Evolutionary conservation across 2,329 filamentous ascomycete genomes (phyloP), one percentile per base, ranked within the genome.

Genomic region (Pseudovirgaria hyperparasitica): DNA sequence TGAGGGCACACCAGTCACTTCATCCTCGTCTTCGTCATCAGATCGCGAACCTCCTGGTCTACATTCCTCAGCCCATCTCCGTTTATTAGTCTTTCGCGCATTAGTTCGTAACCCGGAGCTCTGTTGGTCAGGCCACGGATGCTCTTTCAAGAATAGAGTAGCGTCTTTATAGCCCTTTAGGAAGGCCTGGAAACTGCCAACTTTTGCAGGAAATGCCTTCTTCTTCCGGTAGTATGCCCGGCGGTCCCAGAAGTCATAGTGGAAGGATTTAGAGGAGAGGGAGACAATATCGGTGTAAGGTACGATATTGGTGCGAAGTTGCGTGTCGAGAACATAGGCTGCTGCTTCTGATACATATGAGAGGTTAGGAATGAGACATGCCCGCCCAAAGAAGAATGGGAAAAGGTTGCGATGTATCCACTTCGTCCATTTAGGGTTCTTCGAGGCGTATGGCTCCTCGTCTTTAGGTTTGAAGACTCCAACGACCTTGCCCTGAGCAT

Each of bases 391-490:
- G 55, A 82, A 94, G 59, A 92, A 98, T 6, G 90, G 90, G 42
- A 98, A 96, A 38, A 98, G 52, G 52, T 98, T 98, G 37, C 90
- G 70, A 54, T 98, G 90, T 60, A 98, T 86, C 90, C 90, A 98
- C 58, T 98, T 98, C 42, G 92, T 96, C 87, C 87, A 96, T 54
- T 98, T 98, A 5, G 90, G 90, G 49, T 98, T 98, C 41, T 84
- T 80, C 17, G 82, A 90, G 2, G 90, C 90, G 49, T 94, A 98
- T 1, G 90, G 90, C 54, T 98, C 92, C 58, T 98, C 90, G 43
- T 98, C 90, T 58, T 98, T 98, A 22, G 90, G 90, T 54, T 98
- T 98, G 61, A 98, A 98, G 4, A 98, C 90, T 19, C 86, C 90
- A 4, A 98, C 84, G 10, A 94, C 82, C 60, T 92, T 94, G 27